Base-by-base conservation (phyloP, 805 yeast species). In the Starmerella tilneyi region DNA sequence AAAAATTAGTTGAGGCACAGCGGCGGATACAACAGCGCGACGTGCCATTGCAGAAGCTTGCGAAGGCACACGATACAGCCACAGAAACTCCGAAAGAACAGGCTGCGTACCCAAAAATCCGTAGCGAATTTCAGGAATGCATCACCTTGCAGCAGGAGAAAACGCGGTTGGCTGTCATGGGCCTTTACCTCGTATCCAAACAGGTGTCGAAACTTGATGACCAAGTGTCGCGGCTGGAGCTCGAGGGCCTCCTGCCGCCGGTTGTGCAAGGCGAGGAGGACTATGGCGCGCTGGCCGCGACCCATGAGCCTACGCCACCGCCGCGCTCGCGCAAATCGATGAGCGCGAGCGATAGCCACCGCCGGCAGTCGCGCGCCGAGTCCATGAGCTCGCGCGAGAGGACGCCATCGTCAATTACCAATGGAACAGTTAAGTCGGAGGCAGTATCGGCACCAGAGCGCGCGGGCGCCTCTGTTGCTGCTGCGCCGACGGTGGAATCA, bases 71-170 rank as follows among this genome's bases (percentile, higher is more conserved):
- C 63, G 96, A 96, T 1, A 80, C 95, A 1, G 64, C 81, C 34
- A 73, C 80, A 1, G 82, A 78, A 51, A 81, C 81, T 61, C 92
- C 96, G 2, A 81, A 84, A 52, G 98, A 89, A 59, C 75, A 69
- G 37, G 78, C 72, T 49, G 57, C 81, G 4, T 74, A 75, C 54
- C 70, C 74, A 22, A 79, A 79, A 55, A 81, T 88, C 7, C 72
- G 74, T 36, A 81, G 79, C 35, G 89, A 81, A 46, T 75, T 79
- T 66, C 71, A 70, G 29, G 65, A 69, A 37, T 78, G 81, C 6
- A 68, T 73, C 43, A 67, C 67, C 43, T 55, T 84, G 31, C 96
- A 89, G 59, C 73, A 75, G 49, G 92, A 83, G 48, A 89, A 92
- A 64, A 74, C 81, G 40, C 65, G 79, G 11, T 63, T 86, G 31